phyloP scores from a whole-genome alignment of 2,329 filamentous ascomycete species.

The Pseudofabraea citricarpa region DNA sequence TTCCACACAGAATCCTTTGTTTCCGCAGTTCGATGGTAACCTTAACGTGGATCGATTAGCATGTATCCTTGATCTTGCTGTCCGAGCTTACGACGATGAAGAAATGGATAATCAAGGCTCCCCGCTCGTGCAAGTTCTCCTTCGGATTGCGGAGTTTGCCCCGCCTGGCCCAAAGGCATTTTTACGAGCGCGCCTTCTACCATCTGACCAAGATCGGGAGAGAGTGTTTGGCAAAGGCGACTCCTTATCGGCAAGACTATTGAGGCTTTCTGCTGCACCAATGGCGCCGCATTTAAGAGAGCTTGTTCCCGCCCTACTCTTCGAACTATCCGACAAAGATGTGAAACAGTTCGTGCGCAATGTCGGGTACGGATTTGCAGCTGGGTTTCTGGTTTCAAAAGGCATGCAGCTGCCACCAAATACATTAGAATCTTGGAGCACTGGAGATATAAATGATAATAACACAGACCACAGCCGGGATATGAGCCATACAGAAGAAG shows the following conservation, averaged over 20 bases:
- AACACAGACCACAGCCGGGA: too few relatives aligned
- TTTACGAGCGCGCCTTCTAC: slow-evolving; percentile 67
- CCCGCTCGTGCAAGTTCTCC: slow-evolving; percentile 68
- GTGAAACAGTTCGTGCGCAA: slow-evolving; percentile 79
- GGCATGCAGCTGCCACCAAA: slow-evolving; percentile 72
- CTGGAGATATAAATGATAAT: too few relatives aligned
- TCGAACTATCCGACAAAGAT: slow-evolving; percentile 80
- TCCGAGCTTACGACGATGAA: slow-evolving; percentile 56
- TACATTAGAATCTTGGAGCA: slow-evolving; percentile 50
- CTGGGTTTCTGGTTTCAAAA: slow-evolving; percentile 84
- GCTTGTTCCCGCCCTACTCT: slow-evolving; percentile 73
- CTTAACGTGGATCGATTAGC: slow-evolving; percentile 61
- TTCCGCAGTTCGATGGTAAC: slow-evolving; percentile 57
- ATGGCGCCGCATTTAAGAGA: slow-evolving; percentile 67
- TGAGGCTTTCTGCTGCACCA: slow-evolving; percentile 73
- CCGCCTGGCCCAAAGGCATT: slow-evolving; percentile 55
- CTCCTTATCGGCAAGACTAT: slow-evolving; percentile 69
- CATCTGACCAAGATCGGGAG: slow-evolving; percentile 70
- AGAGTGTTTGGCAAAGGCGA: slow-evolving; percentile 71
- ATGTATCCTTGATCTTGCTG: slow-evolving; percentile 62
- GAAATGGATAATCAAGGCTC: slow-evolving; percentile 70
- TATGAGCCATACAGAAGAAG: too few relatives aligned
- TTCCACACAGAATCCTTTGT: slow-evolving; percentile 45
- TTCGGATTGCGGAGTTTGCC: slow-evolving; percentile 63
- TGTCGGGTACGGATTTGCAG: slow-evolving; percentile 90